These are phyloP conservation scores for Beta corolliflora DNA, from an alignment of 179 eudicot species.

Conservation along the genomic window DNA sequence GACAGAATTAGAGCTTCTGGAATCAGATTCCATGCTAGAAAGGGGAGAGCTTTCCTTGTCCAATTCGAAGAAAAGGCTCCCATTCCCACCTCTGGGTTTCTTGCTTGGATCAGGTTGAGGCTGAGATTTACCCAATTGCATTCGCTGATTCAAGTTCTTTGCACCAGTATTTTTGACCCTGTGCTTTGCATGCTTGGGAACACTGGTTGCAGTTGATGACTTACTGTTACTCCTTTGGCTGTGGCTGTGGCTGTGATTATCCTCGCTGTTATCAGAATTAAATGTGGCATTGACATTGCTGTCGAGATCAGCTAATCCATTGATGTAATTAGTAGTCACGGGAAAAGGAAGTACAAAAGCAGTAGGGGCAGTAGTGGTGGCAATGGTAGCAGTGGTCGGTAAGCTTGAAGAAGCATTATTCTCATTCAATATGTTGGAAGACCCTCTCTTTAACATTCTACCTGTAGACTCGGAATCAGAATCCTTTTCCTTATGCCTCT, in stretches of 20 bases:
- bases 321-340: too few relatives aligned
- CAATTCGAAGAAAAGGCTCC: background rate
- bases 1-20: slow-evolving; percentile 35
- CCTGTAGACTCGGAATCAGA: slow-evolving; percentile 14
- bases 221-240: slow-evolving; percentile 52
- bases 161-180: background rate
- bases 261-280: slow-evolving; percentile 67
- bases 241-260: slow-evolving; percentile 16
- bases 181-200: slow-evolving; percentile 31
- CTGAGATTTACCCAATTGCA: slow-evolving; percentile 26
- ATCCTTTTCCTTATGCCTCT: slow-evolving; percentile 27
- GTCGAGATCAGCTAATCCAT: background rate
- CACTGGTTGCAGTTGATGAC: slow-evolving; percentile 75
- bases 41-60: slow-evolving; percentile 68
- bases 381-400: too few relatives aligned
- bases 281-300: slow-evolving; percentile 46
- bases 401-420: background rate
- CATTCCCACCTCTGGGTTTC: slow-evolving; percentile 60
- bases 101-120: slow-evolving; percentile 47
- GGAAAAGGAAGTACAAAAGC: too few relatives aligned
- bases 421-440: slow-evolving; percentile 21
- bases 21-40: slow-evolving; percentile 85
- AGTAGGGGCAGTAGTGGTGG: too few relatives aligned
- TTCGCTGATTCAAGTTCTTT: too few relatives aligned
- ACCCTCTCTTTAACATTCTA: slow-evolving; percentile 49